A percentile compares a stretch with the other conserved stretches of the same genome.
Evolutionary conservation across 2,329 filamentous ascomycete genomes (phyloP).

Genomic region (Pseudogymnoascus sp.): DNA sequence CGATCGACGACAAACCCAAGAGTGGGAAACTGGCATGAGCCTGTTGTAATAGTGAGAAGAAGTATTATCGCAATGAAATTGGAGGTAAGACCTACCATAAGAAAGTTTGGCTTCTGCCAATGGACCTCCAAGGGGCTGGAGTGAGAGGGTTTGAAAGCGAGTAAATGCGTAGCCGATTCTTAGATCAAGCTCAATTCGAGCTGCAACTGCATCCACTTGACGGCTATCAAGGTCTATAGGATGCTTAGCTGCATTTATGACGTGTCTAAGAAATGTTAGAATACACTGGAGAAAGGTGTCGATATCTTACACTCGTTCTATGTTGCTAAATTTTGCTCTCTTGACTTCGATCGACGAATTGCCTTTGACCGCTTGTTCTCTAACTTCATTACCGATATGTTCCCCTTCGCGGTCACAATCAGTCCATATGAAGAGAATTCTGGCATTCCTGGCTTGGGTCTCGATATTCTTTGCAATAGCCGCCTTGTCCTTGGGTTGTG

Average conservation of each 20-base stretch:
- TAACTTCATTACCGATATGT: constrained; percentile 88
- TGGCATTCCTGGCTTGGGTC: constrained; percentile 64
- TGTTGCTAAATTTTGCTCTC: constrained; percentile 89
- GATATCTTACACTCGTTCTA: constrained; percentile 69
- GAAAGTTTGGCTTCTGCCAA: constrained; percentile 50
- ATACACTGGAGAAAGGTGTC: constrained; percentile 11
- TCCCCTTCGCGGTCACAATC: constrained; percentile 98
- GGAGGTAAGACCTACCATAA: background rate
- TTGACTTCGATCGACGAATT: constrained; percentile 73
- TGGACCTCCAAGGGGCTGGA: constrained; percentile 64
- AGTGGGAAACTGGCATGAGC: constrained; percentile 93
- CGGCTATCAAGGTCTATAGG: constrained; percentile 74
- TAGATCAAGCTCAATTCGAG: constrained; percentile 86
- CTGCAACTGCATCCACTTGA: constrained; percentile 79
- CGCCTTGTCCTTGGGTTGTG: constrained; percentile 58
- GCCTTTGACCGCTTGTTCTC: constrained; percentile 66
- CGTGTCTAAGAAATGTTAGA: constrained; percentile 52
- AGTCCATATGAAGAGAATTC: constrained; percentile 89
- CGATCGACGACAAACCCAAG: constrained; percentile 95
- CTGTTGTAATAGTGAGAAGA: constrained; percentile 29
- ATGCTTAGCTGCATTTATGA: constrained; percentile 72
- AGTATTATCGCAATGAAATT: background rate
- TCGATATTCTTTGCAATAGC: constrained; percentile 80
- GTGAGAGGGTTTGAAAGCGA: constrained; percentile 70
- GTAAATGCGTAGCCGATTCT: constrained; percentile 91